Percentiles rank a stretch among this genome's conserved stretches.
These are phyloP conservation scores for Dipodascopsis uninucleata DNA, from an alignment of 805 yeast species.

Conservation along the genomic window DNA sequence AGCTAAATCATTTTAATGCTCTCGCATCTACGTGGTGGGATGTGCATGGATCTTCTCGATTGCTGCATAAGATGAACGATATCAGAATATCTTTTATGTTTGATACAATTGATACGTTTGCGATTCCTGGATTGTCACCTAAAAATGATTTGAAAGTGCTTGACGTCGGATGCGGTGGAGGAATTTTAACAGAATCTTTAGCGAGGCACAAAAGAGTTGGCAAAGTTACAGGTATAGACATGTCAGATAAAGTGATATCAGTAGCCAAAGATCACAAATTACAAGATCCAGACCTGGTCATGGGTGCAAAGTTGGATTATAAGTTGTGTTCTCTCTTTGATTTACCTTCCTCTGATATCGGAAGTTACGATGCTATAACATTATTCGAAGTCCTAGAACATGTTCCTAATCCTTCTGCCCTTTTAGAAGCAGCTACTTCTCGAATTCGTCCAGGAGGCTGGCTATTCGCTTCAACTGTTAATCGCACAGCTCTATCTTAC, in stretches of 20 bases:
- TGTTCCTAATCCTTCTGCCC: constrained; percentile 76
- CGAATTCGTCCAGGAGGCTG: constrained; percentile 78
- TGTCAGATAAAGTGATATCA: constrained; percentile 74
- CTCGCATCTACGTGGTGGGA: constrained; percentile 99
- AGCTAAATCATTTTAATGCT: constrained; percentile 74
- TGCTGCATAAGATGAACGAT: constrained; percentile 90
- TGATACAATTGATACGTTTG: constrained; percentile 53
- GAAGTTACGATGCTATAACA: constrained; percentile 68
- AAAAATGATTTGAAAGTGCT: constrained; percentile 58
- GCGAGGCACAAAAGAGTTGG: constrained; percentile 64
- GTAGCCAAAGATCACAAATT: constrained; percentile 71
- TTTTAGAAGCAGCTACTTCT: constrained; percentile 62
- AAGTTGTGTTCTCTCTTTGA: constrained; percentile 39
- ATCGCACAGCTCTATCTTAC: constrained; percentile 82
- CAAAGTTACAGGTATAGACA: constrained; percentile 75
- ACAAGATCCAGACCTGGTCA: constrained; percentile 58
- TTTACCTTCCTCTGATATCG: constrained; percentile 48
- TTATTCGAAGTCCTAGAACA: constrained; percentile 95
- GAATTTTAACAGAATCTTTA: constrained; percentile 79
- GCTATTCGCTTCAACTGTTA: constrained; percentile 84
- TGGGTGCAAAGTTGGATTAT: constrained; percentile 46
- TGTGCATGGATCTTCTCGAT: constrained; percentile 84
- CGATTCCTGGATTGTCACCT: constrained; percentile 63
- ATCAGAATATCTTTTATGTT: constrained; percentile 83
- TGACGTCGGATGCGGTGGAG: constrained; percentile 99